Conservation (phyloP, 805 yeast genomes). For the Kluyveromyces nonfermentans region DNA sequence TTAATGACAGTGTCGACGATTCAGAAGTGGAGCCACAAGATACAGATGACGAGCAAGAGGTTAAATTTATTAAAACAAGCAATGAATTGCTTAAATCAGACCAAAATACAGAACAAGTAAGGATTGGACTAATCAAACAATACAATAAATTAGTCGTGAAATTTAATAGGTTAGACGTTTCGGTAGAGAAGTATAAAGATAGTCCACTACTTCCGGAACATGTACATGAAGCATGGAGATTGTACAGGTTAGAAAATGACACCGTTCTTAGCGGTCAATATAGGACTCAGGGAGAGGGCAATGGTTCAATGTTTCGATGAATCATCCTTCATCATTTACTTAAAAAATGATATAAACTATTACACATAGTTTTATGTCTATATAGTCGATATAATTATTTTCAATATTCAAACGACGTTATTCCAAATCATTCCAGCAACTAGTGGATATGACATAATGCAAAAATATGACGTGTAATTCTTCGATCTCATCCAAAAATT, state of each 20-base stretch:
- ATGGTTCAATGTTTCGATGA: slow-evolving; percentile 60
- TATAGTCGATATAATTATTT: background rate
- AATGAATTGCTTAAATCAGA: slow-evolving; percentile 17
- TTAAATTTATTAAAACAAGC: slow-evolving; percentile 13
- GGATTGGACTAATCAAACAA: slow-evolving; percentile 23
- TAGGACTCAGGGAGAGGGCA: slow-evolving; percentile 64
- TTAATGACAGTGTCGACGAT: slow-evolving; percentile 18
- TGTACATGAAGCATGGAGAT: slow-evolving; percentile 80
- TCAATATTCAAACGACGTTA: too few species aligned
- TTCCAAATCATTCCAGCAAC: background rate
- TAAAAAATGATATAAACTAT: background rate
- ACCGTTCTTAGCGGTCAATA: slow-evolving; percentile 55
- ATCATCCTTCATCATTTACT: background rate
- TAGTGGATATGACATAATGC: slow-evolving; percentile 38
- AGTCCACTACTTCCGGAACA: slow-evolving; percentile 76
- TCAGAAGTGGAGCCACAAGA: slow-evolving; percentile 22
- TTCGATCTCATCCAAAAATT: slow-evolving; percentile 51
- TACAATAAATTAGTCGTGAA: slow-evolving; percentile 23
- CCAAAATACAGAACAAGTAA: slow-evolving; percentile 20
- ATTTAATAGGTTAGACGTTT: slow-evolving; percentile 24
- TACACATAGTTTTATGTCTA: background rate
- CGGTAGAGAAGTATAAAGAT: slow-evolving; percentile 30
- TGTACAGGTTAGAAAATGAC: slow-evolving; percentile 58
- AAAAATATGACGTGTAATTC: slow-evolving; percentile 42
- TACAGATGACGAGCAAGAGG: slow-evolving; percentile 22